A percentile compares a stretch with the other conserved stretches of the same genome.
Conservation (phyloP, 768 basidiomycete genomes). For the Tylopilus subfusipes region DNA sequence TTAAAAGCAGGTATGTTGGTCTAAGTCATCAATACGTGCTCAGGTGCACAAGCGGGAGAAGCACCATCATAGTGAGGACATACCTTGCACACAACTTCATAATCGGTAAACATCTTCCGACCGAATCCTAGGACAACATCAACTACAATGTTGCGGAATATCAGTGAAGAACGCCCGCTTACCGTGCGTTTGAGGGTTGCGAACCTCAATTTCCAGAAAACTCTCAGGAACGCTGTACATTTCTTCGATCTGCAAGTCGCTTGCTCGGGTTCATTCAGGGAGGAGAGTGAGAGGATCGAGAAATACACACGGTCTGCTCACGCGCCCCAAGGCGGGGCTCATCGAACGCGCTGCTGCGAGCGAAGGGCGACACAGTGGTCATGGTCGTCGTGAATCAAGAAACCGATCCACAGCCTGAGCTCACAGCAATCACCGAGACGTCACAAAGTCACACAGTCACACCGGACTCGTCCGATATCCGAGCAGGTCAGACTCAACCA, state of each 20-base stretch:
- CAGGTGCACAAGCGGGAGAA: conserved; percentile 3
- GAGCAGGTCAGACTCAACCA: no score
- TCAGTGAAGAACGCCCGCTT: not conserved
- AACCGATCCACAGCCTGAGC: conserved; percentile 15
- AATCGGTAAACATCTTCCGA: conserved; percentile 99
- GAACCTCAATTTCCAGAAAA: conserved; percentile 95
- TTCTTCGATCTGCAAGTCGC: conserved; percentile 76
- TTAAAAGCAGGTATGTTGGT: conserved; percentile 99
- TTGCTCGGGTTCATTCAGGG: conserved; percentile 34
- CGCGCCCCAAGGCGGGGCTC: conserved; percentile 46
- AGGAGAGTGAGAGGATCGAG: conserved; percentile 1
- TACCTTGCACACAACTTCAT: conserved; percentile 97
- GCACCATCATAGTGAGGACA: not conserved
- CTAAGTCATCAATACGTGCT: conserved; percentile 36
- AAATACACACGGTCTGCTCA: conserved; percentile 52
- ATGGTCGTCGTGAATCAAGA: conserved; percentile 27
- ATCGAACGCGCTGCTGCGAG: conserved; percentile 56
- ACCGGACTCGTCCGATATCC: no score
- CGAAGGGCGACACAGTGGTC: conserved; percentile 52
- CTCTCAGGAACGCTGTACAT: conserved; percentile 98
- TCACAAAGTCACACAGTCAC: conserved; percentile 35
- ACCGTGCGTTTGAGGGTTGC: conserved; percentile 98
- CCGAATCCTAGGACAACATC: conserved; percentile 63
- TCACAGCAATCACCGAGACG: conserved; percentile 17
- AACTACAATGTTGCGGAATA: not conserved